Evolutionary conservation across 495 filamentous ascomycete genomes (phyloP), one percentile per base, ranked within the genome.

Genomic region (Penicillium simplicissimum): DNA sequence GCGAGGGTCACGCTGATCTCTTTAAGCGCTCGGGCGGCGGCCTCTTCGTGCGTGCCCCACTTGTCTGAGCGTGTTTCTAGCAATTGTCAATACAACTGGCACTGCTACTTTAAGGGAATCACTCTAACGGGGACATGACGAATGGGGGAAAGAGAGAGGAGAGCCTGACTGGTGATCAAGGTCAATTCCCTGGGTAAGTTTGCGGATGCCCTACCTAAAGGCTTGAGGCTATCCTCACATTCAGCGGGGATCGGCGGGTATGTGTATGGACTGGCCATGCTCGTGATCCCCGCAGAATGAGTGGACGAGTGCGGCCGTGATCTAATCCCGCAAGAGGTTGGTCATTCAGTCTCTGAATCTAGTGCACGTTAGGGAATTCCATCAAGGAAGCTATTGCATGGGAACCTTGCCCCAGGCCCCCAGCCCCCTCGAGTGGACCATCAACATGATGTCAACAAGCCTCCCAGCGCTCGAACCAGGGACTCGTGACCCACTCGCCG

Each of bases 401-500:
- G 28, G 57, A 25, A 19, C 55, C 42, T 47, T 40, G 17, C 60
- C 55, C 19, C 35, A 53, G 51, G 33, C 51, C 21, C 51, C 31
- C 35, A 53, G 51, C 51, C 51, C 21, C 51, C 31, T 36, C 28
- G 8, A 34, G n/a, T 52, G 53, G 54, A 43, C 47, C 60, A 63
- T 61, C 58, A 58, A 60, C 36, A 61, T 65, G 58, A 65, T 65
- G 63, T 65, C 63, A 65, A 60, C 21, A 19, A 8, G 31, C 58
- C 10, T 49, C 45, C 45, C 47, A 54, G 58, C 45, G 28, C 53
- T 34, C 19, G 35, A 55, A 45, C 23, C 33, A 56, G n/a, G 38
- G 55, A 58, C 58, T 49, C 8, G 1, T 7, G 45, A 49, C 63
- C 58, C 47, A 43, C 40, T 55, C 52, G 36, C 52, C 37, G 28